Percentiles rank a stretch among this genome's conserved stretches.
phyloP scores from a whole-genome alignment of 2,329 filamentous ascomycete species.

The Beauveria bassiana region DNA sequence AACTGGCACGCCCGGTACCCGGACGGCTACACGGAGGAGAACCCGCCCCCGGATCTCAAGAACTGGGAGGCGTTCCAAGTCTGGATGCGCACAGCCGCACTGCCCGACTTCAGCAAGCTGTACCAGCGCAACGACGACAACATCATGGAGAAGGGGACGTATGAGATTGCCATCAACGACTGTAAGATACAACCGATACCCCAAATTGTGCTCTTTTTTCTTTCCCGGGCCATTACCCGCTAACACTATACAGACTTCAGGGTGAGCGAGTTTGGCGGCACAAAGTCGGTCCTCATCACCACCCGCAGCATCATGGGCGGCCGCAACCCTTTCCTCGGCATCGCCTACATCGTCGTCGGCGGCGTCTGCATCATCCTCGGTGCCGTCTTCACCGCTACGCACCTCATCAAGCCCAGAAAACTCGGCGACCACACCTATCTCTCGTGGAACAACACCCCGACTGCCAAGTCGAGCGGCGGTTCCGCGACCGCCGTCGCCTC shows the following conservation, averaged over 20 bases:
- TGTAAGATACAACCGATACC: slow-evolving; percentile 49
- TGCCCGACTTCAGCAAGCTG: slow-evolving; percentile 92
- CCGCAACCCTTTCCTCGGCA: slow-evolving; percentile 90
- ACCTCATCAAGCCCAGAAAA: slow-evolving; percentile 93
- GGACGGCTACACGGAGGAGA: slow-evolving; percentile 56
- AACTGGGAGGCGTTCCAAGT: slow-evolving; percentile 84
- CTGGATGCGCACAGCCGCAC: slow-evolving; percentile 95
- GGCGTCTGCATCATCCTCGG: slow-evolving; percentile 88
- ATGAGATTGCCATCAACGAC: slow-evolving; percentile 68
- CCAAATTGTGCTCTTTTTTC: no score
- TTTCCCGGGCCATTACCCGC: background rate
- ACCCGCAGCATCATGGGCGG: slow-evolving; percentile 91
- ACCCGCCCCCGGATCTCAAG: slow-evolving; percentile 63
- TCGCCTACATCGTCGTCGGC: slow-evolving; percentile 90
- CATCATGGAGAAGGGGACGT: slow-evolving; percentile 61
- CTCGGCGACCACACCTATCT: slow-evolving; percentile 96
- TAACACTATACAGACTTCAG: slow-evolving; percentile 59
- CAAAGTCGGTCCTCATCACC: slow-evolving; percentile 82
- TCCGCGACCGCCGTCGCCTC: slow-evolving; percentile 38
- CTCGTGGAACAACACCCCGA: slow-evolving; percentile 72
- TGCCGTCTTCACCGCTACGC: slow-evolving; percentile 78
- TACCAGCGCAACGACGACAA: slow-evolving; percentile 71
- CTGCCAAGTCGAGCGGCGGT: slow-evolving; percentile 31
- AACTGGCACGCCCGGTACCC: slow-evolving; percentile 74
- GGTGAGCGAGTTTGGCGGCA: slow-evolving; percentile 70